Conservation (phyloP, 2,329 filamentous ascomycete species). For the Parascedosporium putredinis region DNA sequence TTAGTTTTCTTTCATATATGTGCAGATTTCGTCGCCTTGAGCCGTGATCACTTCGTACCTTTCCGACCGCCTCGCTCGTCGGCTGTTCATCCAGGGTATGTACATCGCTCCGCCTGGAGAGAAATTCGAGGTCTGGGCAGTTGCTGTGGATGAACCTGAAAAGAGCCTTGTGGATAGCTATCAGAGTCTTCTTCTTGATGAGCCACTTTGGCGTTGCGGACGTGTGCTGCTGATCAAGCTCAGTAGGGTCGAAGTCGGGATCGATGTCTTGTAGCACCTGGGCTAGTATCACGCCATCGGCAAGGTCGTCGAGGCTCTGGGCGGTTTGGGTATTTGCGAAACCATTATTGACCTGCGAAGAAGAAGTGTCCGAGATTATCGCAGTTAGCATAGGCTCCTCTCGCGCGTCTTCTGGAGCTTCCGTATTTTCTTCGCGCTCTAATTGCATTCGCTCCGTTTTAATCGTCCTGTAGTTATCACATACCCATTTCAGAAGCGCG, state of each 20-base stretch:
- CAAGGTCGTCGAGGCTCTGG: slow-evolving; percentile 39
- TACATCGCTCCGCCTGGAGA: slow-evolving; percentile 44
- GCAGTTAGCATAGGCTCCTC: background rate
- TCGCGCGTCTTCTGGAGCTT: background rate
- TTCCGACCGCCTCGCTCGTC: slow-evolving; percentile 41
- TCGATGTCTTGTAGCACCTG: slow-evolving; percentile 49
- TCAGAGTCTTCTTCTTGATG: slow-evolving; percentile 40
- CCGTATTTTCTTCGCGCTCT: background rate
- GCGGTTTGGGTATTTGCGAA: slow-evolving; percentile 35
- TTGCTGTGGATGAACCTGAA: slow-evolving; percentile 44
- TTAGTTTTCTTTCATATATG: slow-evolving; percentile 14
- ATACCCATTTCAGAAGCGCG: slow-evolving; percentile 47
- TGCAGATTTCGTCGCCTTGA: background rate
- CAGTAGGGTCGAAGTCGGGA: slow-evolving; percentile 41
- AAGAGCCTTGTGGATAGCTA: slow-evolving; percentile 43
- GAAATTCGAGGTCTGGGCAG: slow-evolving; percentile 38
- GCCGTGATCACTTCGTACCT: slow-evolving; percentile 27
- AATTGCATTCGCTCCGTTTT: background rate
- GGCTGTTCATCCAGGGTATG: slow-evolving; percentile 48
- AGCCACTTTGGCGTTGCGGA: slow-evolving; percentile 30
- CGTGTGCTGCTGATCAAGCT: slow-evolving; percentile 35
- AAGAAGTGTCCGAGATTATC: background rate
- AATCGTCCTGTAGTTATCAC: slow-evolving; percentile 10
- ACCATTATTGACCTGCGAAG: slow-evolving; percentile 23
- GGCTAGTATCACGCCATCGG: slow-evolving; percentile 44